Evolutionary conservation across 1,284 basidiomycete genomes (phyloP).

Genomic region (Lignosus rhinocerotis): DNA sequence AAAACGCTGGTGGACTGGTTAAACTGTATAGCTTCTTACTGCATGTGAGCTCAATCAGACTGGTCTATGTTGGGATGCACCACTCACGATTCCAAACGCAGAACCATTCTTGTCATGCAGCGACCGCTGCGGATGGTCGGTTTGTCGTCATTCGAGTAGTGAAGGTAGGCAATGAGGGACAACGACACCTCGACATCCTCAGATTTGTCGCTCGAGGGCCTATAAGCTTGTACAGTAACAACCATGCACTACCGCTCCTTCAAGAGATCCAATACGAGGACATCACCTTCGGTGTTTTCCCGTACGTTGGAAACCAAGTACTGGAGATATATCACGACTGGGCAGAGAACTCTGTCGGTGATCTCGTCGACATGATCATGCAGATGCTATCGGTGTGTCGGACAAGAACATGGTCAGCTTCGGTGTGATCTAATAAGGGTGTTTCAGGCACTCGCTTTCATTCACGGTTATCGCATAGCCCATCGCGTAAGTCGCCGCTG

Average conservation of each 20-base stretch:
- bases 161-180: neutral
- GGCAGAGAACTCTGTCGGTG: constrained; percentile 32
- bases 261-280: constrained; percentile 30
- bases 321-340: constrained; percentile 15
- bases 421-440: neutral
- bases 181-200: neutral
- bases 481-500: neutral
- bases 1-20: neutral
- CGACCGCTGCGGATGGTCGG: neutral
- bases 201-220: neutral
- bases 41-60: neutral
- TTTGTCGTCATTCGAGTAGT: neutral
- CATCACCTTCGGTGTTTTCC: constrained; percentile 35
- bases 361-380: constrained; percentile 33
- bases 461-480: neutral
- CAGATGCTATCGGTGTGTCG: constrained; percentile 30
- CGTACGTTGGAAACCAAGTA: constrained; percentile 18
- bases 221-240: neutral
- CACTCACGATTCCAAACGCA: neutral
- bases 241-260: constrained; percentile 23
- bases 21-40: neutral
- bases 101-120: neutral
- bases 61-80: neutral
- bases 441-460: neutral
- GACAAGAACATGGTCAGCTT: neutral